phyloP scores from a whole-genome alignment of 345 rosid genomes.

The Eucalyptus camaldulensis region DNA sequence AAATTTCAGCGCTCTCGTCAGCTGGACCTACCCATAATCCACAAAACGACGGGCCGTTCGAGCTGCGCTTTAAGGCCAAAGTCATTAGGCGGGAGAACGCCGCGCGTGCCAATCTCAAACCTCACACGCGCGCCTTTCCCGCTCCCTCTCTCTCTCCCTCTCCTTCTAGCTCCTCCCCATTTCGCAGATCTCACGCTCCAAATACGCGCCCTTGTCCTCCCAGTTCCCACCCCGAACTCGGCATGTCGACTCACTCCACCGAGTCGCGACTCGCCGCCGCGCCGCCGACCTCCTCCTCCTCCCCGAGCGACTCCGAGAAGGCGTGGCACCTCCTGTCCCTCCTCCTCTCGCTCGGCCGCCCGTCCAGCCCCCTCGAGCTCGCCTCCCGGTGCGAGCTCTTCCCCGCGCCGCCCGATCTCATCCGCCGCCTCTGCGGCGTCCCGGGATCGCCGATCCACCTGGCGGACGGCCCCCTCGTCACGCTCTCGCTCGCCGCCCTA shows the following conservation, averaged over 20 bases:
- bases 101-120: slow-evolving; percentile 17
- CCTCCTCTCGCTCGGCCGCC: slow-evolving; percentile 36
- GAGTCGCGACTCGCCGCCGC: neutral
- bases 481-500: slow-evolving; percentile 14
- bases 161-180: neutral
- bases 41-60: neutral
- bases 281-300: neutral
- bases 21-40: neutral
- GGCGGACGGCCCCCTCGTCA: slow-evolving; percentile 5
- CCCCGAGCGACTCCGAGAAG: slow-evolving; percentile 11
- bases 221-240: neutral
- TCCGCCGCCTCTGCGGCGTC: slow-evolving; percentile 25
- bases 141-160: neutral
- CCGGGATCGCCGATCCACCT: slow-evolving; percentile 38
- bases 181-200: neutral
- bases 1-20: neutral
- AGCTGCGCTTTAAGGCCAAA: neutral
- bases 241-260: slow-evolving; percentile 9
- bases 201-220: neutral
- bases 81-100: slow-evolving; percentile 2
- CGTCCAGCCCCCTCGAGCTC: slow-evolving; percentile 21
- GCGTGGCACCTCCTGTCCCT: slow-evolving; percentile 48
- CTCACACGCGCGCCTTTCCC: neutral
- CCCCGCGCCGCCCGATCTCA: slow-evolving; percentile 14
- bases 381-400: slow-evolving; percentile 25